Percentiles rank a stretch among this genome's conserved stretches.
These are phyloP conservation scores for Clarireedia paspali DNA, from an alignment of 2,329 filamentous ascomycete species.

Conservation along the genomic window DNA sequence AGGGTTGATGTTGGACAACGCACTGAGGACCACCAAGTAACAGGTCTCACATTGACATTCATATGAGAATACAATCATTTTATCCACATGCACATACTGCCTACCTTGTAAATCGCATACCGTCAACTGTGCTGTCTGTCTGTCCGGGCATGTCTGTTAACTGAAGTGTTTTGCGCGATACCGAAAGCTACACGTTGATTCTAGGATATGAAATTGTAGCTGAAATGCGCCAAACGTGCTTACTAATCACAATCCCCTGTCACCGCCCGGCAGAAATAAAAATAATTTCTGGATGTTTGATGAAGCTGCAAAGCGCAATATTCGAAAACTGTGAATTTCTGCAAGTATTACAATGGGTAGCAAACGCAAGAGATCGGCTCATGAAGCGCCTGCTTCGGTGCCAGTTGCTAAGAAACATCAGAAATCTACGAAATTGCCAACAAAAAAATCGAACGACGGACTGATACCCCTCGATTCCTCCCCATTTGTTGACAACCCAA, in stretches of 20 bases:
- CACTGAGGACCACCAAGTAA: background rate
- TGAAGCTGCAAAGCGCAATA: background rate
- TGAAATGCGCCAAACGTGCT: background rate
- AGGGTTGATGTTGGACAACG: background rate
- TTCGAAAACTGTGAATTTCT: background rate
- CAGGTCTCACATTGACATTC: background rate
- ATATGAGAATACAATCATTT: background rate
- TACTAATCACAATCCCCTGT: background rate
- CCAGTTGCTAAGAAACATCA: constrained; percentile 24
- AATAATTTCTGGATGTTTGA: constrained; percentile 3
- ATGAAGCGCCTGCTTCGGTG: constrained; percentile 16
- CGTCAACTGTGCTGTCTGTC: too few species aligned
- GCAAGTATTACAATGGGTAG: constrained; percentile 30
- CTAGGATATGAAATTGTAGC: too few species aligned
- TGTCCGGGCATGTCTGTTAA: too few species aligned
- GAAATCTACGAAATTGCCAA: constrained; percentile 9
- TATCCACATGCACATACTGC: too few species aligned
- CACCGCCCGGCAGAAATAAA: constrained; percentile 8
- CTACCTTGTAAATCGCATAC: too few species aligned
- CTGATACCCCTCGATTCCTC: constrained; percentile 19
- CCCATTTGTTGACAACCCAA: constrained; percentile 45
- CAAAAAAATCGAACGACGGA: constrained; percentile 11
- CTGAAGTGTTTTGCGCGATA: too few species aligned
- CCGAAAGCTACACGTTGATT: too few species aligned
- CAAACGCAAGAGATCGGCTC: constrained; percentile 36